A percentile compares a stretch with the other conserved stretches of the same genome.
phyloP scores from a whole-genome alignment of 2,329 filamentous ascomycete species.

The Orbilia quercus region DNA sequence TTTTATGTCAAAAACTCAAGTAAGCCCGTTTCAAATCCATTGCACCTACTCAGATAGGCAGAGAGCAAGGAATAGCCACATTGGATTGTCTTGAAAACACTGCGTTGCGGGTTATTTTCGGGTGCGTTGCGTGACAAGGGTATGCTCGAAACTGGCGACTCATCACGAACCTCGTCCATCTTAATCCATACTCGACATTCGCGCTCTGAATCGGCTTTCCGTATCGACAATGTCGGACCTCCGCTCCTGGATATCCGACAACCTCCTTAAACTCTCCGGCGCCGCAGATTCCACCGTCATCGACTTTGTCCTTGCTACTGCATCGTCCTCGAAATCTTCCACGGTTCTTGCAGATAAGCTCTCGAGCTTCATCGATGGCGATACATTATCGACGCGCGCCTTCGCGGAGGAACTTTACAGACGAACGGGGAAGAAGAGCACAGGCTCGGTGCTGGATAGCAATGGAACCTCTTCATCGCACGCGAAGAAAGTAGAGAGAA shows the following conservation, averaged over 20 bases:
- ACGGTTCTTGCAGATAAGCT: conserved; percentile 67
- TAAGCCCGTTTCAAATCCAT: too few relatives aligned
- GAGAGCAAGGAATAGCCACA: too few relatives aligned
- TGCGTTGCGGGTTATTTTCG: background rate
- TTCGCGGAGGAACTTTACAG: conserved; percentile 61
- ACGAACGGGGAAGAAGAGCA: conserved; percentile 57
- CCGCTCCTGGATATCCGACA: conserved; percentile 60
- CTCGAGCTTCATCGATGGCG: conserved; percentile 67
- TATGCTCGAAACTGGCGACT: background rate
- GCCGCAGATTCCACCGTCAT: conserved; percentile 69
- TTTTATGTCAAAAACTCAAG: too few relatives aligned
- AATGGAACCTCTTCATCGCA: conserved; percentile 30
- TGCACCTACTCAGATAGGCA: too few relatives aligned
- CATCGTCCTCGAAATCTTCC: conserved; percentile 66
- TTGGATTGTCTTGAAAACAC: too few relatives aligned
- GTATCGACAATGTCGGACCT: conserved; percentile 55
- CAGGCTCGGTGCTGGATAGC: conserved; percentile 15
- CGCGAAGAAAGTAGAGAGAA: conserved; percentile 61
- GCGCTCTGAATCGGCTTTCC: background rate
- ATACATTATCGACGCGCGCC: conserved; percentile 64
- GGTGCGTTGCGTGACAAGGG: background rate
- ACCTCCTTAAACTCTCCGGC: conserved; percentile 65
- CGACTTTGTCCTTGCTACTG: conserved; percentile 70
- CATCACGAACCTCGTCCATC: background rate
- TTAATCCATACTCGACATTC: conserved; percentile 5